A percentile compares a stretch with the other conserved stretches of the same genome.
Evolutionary conservation across 75 land plant genomes (phyloP).

Genomic region (Isoetes taiwanensis): DNA sequence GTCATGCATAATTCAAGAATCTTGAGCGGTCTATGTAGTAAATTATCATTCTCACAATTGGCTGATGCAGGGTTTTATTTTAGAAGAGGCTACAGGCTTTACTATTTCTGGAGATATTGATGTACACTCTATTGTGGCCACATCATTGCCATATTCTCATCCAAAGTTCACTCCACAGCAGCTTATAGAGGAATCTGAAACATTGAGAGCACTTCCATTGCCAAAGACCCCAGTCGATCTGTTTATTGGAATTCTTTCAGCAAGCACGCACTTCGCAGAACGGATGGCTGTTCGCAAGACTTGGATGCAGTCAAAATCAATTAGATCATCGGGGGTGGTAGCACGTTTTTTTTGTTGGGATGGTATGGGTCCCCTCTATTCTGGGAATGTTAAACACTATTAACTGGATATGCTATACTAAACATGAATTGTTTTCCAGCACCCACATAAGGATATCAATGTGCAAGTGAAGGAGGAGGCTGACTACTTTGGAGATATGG

Average conservation of each 20-base stretch:
- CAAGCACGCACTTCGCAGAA: conserved; percentile 54
- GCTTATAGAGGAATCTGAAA: conserved; percentile 28
- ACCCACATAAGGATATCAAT: conserved; percentile 50
- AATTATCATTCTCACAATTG: neutral
- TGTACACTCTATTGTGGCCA: conserved; percentile 34
- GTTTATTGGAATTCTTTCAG: conserved; percentile 54
- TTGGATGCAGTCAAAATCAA: conserved; percentile 47
- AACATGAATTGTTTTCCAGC: conserved; percentile 19
- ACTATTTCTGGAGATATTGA: conserved; percentile 43
- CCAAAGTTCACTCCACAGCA: conserved; percentile 31
- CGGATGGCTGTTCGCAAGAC: conserved; percentile 70
- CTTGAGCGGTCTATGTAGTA: neutral
- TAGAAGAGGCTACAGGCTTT: conserved; percentile 64
- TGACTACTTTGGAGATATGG: conserved; percentile 46
- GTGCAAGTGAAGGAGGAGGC: conserved; percentile 45
- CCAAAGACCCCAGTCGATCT: conserved; percentile 24
- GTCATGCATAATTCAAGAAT: neutral
- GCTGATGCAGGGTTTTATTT: conserved; percentile 39
- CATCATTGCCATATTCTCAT: conserved; percentile 42
- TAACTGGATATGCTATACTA: neutral
- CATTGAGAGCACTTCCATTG: conserved; percentile 34
- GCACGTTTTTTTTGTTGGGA: conserved; percentile 63
- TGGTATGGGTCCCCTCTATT: conserved; percentile 22
- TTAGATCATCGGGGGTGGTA: conserved; percentile 36
- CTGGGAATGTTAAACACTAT: neutral